Base-by-base conservation (phyloP, 2,329 filamentous ascomycete genomes). In the Sclerotinia minor region DNA sequence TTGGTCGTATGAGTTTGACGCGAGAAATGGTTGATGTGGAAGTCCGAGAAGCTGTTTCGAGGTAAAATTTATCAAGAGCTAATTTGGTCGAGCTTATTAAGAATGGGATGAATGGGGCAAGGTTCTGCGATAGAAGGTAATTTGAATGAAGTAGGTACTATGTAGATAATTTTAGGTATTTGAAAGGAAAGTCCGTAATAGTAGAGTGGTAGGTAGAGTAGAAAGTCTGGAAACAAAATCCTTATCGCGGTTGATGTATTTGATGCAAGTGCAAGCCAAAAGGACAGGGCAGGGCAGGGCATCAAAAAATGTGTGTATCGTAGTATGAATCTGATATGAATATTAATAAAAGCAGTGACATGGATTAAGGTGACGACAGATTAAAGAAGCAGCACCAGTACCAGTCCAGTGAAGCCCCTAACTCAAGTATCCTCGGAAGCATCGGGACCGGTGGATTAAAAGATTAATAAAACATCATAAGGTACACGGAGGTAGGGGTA, bases 31-130 rank as follows among this genome's bases (percentile, higher is more conserved):
- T 21, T 49, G 63, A 57, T 57, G 53, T 49, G 63, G 35, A 57
- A 24, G 24, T 45, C 50, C n/a, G 50, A 35, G 63, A 11, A 65
- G 35, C 38, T 57, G 63, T 65, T 57, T 65, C 15, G 52, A 38
- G 52, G 29, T 49, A 61, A 64, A 64, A 38, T 41, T 53, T 53
- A 32, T 21, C 5, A 21, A 53, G 29, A 41, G 13, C 21, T 49
- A 50, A 35, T 32, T n/a, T 19, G 4, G 32, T 17, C 15, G 21
- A 58, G 24, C 19, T 35, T 52, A 32, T 63, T 50, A 29, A 29
- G 8, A 41, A 32, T 65, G 29, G 17, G 38, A 41, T 41, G 15
- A 17, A 17, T 13, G 38, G 13, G 38, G 38, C 15, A 44, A 44
- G 29, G 13, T 29, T 24, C 57, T 65, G 52, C 29, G 49, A 50